phyloP scores from a whole-genome alignment of 176 grass and related monocot genomes.

The Stipa capillata region DNA sequence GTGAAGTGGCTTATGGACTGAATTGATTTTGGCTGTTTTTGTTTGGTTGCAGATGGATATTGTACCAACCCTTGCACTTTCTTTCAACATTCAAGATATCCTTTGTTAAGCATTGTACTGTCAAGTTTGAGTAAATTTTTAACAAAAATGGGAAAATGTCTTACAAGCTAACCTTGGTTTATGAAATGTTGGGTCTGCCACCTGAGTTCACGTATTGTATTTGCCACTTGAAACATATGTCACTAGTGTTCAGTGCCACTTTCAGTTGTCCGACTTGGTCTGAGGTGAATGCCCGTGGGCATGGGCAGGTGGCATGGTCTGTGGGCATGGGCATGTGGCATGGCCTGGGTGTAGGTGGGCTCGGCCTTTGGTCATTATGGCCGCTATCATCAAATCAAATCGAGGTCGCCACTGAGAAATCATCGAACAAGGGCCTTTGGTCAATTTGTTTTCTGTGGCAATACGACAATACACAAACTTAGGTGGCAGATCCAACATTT shows the following conservation, averaged over 20 bases:
- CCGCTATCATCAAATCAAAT: background rate
- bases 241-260: background rate
- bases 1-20: background rate
- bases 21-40: conserved; percentile 1
- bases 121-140: background rate
- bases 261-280: background rate
- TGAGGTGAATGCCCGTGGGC: background rate
- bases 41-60: conserved; percentile 65
- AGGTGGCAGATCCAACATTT: background rate
- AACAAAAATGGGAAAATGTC: background rate
- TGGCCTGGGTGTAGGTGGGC: background rate
- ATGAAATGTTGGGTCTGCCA: background rate
- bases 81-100: conserved; percentile 89
- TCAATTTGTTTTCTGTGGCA: background rate
- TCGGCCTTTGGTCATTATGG: background rate
- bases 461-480: background rate
- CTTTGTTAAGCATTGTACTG: conserved; percentile 25
- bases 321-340: background rate
- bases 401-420: background rate
- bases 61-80: conserved; percentile 67
- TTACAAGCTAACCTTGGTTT: background rate
- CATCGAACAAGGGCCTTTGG: background rate
- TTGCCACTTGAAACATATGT: background rate
- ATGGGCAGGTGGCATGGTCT: background rate
- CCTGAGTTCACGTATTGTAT: background rate